Evolutionary conservation across 768 basidiomycete genomes (phyloP).

Genomic region (Auriscalpium orientale): DNA sequence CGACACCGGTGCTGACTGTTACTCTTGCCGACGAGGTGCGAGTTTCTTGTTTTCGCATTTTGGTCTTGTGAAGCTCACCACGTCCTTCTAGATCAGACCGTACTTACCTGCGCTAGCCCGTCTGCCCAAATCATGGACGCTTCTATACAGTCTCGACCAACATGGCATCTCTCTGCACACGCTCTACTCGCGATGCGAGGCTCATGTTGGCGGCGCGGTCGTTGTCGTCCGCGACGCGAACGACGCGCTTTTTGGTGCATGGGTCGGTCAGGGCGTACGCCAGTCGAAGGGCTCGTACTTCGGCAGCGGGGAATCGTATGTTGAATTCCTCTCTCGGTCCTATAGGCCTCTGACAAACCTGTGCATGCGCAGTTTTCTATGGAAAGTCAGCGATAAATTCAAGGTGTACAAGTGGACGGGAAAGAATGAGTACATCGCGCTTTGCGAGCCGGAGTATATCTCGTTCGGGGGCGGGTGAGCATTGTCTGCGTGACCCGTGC

Average conservation of each 20-base stretch:
- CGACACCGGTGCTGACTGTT: slow-evolving; percentile 41
- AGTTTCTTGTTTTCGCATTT: slow-evolving; percentile 4
- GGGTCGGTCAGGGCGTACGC: slow-evolving; percentile 67
- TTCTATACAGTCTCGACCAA: slow-evolving; percentile 88
- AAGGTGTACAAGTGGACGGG: slow-evolving; percentile 80
- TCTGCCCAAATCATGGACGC: slow-evolving; percentile 63
- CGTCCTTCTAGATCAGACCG: slow-evolving; percentile 51
- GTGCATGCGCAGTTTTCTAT: slow-evolving; percentile 56
- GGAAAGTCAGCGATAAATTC: slow-evolving; percentile 48
- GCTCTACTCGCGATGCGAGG: slow-evolving; percentile 62
- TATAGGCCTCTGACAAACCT: neutral
- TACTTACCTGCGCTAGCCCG: slow-evolving; percentile 68
- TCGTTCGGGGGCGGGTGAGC: slow-evolving; percentile 90
- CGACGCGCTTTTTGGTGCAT: slow-evolving; percentile 72
- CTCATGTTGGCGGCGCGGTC: slow-evolving; percentile 40
- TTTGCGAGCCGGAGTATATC: slow-evolving; percentile 74
- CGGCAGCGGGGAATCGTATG: slow-evolving; percentile 83
- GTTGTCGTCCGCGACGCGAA: slow-evolving; percentile 59
- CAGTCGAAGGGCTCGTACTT: slow-evolving; percentile 59
- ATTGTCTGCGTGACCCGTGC: neutral
- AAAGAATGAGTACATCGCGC: slow-evolving; percentile 80
- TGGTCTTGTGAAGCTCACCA: neutral
- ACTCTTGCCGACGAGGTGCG: slow-evolving; percentile 56
- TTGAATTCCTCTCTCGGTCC: slow-evolving; percentile 1
- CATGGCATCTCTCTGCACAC: slow-evolving; percentile 91